phyloP scores from a whole-genome alignment of 108 stramenopile genomes.

The Nannochloropsis oceanica region DNA sequence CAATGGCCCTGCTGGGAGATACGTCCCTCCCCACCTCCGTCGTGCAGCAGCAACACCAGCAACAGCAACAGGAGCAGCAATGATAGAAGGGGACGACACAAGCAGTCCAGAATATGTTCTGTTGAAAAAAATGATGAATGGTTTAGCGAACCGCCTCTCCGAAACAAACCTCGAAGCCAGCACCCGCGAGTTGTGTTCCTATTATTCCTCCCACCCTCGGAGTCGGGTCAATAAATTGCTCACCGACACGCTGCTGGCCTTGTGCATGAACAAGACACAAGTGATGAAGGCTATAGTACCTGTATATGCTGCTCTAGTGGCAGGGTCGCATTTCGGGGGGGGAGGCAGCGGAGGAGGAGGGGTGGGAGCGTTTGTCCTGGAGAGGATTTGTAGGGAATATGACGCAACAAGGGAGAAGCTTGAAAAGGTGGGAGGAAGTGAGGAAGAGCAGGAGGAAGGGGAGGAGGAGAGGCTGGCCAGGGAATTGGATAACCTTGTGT shows the following conservation, averaged over 20 bases:
- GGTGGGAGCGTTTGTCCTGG: constrained; percentile 49
- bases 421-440: not conserved
- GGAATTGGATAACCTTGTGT: constrained; percentile 46
- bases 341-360: constrained; percentile 46
- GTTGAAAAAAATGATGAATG: constrained; percentile 35
- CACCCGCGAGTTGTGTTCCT: constrained; percentile 44
- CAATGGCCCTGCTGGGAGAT: constrained; percentile 10
- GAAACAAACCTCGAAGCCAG: constrained; percentile 72
- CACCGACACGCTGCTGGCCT: constrained; percentile 9
- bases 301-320: constrained; percentile 24
- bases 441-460: not conserved
- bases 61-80: not conserved
- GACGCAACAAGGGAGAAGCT: not conserved
- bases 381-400: constrained; percentile 37
- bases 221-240: constrained; percentile 52
- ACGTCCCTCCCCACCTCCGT: constrained; percentile 31
- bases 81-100: not conserved
- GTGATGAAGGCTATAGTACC: constrained; percentile 32
- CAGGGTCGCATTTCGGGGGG: constrained; percentile 28
- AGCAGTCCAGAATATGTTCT: constrained; percentile 15
- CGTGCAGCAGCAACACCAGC: not conserved
- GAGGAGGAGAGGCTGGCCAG: not conserved
- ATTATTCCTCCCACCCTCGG: constrained; percentile 63
- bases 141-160: constrained; percentile 67
- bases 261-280: constrained; percentile 21